phyloP scores from a whole-genome alignment of 2,329 filamentous ascomycete genomes.

The Tetracladium maxilliforme region DNA sequence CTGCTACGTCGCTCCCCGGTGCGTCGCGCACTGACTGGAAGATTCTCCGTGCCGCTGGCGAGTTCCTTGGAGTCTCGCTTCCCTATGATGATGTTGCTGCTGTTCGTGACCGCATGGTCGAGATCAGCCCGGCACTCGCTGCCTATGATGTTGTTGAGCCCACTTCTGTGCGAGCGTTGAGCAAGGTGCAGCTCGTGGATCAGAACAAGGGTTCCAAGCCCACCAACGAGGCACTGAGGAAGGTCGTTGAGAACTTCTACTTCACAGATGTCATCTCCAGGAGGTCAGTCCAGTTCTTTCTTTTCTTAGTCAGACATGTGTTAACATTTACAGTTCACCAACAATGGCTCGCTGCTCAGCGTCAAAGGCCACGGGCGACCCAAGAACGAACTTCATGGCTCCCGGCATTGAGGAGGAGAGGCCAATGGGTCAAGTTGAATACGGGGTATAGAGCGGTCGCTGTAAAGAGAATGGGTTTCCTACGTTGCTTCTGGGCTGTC shows the following conservation, averaged over 20 bases:
- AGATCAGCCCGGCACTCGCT: constrained; percentile 82
- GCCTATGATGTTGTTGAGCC: constrained; percentile 87
- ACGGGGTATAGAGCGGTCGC: constrained; percentile 13
- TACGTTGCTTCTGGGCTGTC: constrained; percentile 36
- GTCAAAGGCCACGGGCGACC: constrained; percentile 71
- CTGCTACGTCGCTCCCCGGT: constrained; percentile 76
- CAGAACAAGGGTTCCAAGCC: constrained; percentile 79
- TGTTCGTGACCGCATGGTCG: constrained; percentile 83
- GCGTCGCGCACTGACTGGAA: constrained; percentile 96
- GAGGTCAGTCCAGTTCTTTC: constrained; percentile 47
- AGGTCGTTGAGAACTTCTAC: constrained; percentile 90
- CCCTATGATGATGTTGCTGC: constrained; percentile 87
- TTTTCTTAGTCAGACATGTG: constrained; percentile 2
- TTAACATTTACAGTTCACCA: constrained; percentile 50
- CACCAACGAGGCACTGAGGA: constrained; percentile 63
- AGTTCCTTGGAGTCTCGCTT: constrained; percentile 76
- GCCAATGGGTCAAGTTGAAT: constrained; percentile 14
- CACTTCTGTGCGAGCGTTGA: constrained; percentile 56
- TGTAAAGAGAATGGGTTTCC: constrained; percentile 25
- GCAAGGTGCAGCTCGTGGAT: constrained; percentile 90
- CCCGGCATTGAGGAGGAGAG: constrained; percentile 32
- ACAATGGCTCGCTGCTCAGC: constrained; percentile 98
- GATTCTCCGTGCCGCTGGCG: constrained; percentile 84
- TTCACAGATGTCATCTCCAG: constrained; percentile 95
- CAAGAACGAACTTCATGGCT: constrained; percentile 67